A percentile compares a stretch with the other conserved stretches of the same genome.
These are phyloP conservation scores for Fagopyrum homotropicum DNA, from an alignment of 148 eudicot genomes.

Conservation along the genomic window DNA sequence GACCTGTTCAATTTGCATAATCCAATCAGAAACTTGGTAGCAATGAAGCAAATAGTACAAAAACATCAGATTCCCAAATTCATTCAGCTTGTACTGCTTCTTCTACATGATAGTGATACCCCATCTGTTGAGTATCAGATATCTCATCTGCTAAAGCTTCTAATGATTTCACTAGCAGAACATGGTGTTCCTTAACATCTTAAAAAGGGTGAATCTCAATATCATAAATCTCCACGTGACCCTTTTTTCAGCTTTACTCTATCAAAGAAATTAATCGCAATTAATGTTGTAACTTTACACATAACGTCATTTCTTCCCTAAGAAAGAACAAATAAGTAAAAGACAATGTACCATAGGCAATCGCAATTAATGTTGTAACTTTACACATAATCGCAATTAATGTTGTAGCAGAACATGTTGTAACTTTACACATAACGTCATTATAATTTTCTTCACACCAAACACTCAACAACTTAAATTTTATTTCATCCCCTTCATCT, in stretches of 20 bases:
- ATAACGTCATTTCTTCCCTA: background rate
- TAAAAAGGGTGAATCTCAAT: background rate
- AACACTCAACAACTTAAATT: too few species aligned
- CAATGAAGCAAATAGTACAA: background rate
- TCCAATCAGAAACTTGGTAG: background rate
- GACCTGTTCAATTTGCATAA: conserved; percentile 46
- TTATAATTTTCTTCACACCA: too few species aligned
- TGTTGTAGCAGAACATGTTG: too few species aligned
- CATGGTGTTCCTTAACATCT: background rate
- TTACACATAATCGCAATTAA: too few species aligned
- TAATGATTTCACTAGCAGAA: background rate
- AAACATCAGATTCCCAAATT: background rate
- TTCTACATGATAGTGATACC: background rate
- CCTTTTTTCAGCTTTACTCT: background rate
- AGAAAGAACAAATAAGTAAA: too few species aligned
- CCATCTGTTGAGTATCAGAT: background rate
- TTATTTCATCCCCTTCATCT: too few species aligned
- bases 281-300: background rate
- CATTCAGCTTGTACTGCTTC: background rate
- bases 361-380: too few species aligned
- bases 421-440: too few species aligned
- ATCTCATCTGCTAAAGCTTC: background rate
- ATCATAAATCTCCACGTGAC: background rate
- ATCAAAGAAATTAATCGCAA: background rate
- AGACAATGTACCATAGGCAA: too few species aligned